These are phyloP conservation scores for Acephala macrosclerotiorum DNA, from an alignment of 2,329 filamentous ascomycete species.

Conservation along the genomic window DNA sequence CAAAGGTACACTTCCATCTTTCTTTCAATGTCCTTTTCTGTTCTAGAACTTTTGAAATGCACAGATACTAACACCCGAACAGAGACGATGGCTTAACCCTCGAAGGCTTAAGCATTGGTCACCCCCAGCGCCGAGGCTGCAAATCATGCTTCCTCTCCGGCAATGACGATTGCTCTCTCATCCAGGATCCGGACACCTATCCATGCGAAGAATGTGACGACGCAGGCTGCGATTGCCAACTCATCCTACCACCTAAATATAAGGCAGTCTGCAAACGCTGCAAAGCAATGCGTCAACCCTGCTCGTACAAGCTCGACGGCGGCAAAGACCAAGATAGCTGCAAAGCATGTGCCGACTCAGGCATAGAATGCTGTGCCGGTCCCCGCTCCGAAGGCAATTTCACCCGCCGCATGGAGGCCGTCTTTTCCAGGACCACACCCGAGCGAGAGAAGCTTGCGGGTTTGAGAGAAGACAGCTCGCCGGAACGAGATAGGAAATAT, in stretches of 20 bases:
- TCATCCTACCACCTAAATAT: conserved; percentile 33
- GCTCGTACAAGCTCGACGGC: conserved; percentile 33
- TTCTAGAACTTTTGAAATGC: too few relatives aligned
- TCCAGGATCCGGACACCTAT: conserved; percentile 31
- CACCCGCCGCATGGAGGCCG: conserved; percentile 9
- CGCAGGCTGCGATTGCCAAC: conserved; percentile 31
- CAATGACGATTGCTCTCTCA: conserved; percentile 38
- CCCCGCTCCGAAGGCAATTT: conserved; percentile 16
- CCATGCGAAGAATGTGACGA: conserved; percentile 40
- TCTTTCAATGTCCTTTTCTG: not conserved
- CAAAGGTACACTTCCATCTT: not conserved
- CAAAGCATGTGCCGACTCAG: conserved; percentile 32
- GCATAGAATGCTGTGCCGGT: conserved; percentile 32
- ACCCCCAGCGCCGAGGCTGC: conserved; percentile 39
- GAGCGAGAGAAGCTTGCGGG: not conserved
- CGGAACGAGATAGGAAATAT: conserved; percentile 18
- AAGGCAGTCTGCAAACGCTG: conserved; percentile 36
- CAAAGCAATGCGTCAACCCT: conserved; percentile 30
- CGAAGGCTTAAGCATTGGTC: conserved; percentile 28
- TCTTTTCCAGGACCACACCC: not conserved
- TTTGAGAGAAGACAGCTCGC: not conserved
- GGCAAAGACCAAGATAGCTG: conserved; percentile 32
- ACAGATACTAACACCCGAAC: conserved; percentile 11
- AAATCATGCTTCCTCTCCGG: conserved; percentile 37
- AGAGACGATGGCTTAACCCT: conserved; percentile 37